Conservation (phyloP, 768 basidiomycete genomes). For the Gloeophyllum trabeum region DNA sequence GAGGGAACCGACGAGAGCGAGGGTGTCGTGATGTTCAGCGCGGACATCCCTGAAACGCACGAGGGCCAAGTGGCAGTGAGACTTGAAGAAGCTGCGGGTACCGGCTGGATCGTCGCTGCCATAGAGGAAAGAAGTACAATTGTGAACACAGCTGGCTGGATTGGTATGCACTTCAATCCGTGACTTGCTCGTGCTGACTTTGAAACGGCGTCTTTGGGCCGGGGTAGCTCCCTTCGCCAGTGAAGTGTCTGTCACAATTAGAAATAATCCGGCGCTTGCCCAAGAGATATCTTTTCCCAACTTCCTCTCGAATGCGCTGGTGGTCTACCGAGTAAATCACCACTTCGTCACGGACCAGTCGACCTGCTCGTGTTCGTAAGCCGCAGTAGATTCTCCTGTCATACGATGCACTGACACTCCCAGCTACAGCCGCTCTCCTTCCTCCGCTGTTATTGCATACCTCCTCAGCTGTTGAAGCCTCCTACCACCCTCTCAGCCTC, state of each 20-base stretch:
- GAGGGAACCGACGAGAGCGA: conserved; percentile 71
- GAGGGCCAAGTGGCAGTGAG: conserved; percentile 40
- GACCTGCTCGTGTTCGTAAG: background rate
- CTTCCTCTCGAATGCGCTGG: conserved; percentile 45
- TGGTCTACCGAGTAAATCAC: conserved; percentile 51
- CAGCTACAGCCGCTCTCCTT: conserved; percentile 34
- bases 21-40: conserved; percentile 56
- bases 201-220: too few species aligned
- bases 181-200: too few species aligned
- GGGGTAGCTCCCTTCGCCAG: too few species aligned
- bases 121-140: conserved; percentile 27
- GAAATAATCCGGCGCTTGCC: too few species aligned
- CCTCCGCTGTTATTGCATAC: conserved; percentile 58
- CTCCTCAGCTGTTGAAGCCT: conserved; percentile 48
- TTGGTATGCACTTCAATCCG: too few species aligned
- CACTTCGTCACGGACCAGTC: conserved; percentile 9
- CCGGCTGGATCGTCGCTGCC: conserved; percentile 53
- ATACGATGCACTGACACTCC: conserved; percentile 1
- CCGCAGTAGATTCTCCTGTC: too few species aligned
- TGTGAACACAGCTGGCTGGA: conserved; percentile 18
- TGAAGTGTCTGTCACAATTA: too few species aligned
- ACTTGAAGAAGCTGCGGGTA: conserved; percentile 35
- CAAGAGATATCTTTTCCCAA: too few species aligned
- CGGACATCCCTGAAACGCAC: conserved; percentile 20
- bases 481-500: conserved; percentile 48